These are phyloP conservation scores for Knoxdaviesia proteae DNA, from an alignment of 2,329 filamentous ascomycete genomes.

Conservation along the genomic window DNA sequence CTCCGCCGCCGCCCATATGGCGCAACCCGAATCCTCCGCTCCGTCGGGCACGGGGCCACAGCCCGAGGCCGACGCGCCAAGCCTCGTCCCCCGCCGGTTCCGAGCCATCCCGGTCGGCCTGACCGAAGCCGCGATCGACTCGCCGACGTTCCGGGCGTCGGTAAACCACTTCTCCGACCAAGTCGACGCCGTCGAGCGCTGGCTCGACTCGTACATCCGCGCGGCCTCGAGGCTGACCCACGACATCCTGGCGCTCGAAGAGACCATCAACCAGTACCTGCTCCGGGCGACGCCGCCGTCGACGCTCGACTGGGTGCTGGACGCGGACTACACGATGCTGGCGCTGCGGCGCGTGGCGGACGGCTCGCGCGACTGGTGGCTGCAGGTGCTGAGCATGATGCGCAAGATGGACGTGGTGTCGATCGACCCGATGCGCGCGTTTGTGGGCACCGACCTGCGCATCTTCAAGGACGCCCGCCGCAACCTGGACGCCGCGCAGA, in stretches of 20 bases:
- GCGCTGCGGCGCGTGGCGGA: slow-evolving; percentile 73
- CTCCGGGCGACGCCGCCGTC: slow-evolving; percentile 53
- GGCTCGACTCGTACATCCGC: slow-evolving; percentile 49
- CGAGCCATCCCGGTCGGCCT: slow-evolving; percentile 54
- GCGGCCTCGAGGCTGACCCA: slow-evolving; percentile 33
- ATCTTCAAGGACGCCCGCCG: slow-evolving; percentile 71
- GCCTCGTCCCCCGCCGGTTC: slow-evolving; percentile 7
- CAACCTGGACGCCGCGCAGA: slow-evolving; percentile 58
- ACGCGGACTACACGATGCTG: slow-evolving; percentile 85
- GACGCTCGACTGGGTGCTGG: slow-evolving; percentile 62
- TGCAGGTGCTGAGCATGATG: slow-evolving; percentile 48
- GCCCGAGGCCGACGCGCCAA: no score
- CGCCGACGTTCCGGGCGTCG: slow-evolving; percentile 80
- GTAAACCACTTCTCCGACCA: slow-evolving; percentile 78
- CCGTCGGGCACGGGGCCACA: no score
- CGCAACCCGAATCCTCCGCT: no score
- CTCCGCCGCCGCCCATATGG: no score
- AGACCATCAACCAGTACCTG: slow-evolving; percentile 57
- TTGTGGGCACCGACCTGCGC: slow-evolving; percentile 59
- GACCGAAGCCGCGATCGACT: slow-evolving; percentile 91
- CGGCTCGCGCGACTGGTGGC: slow-evolving; percentile 74
- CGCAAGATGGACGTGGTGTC: slow-evolving; percentile 60
- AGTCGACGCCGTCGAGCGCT: slow-evolving; percentile 74
- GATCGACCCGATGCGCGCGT: slow-evolving; percentile 62
- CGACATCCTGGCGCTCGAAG: slow-evolving; percentile 55